Evolutionary conservation across 176 grass and related monocot genomes (phyloP).

Genomic region (Triticum urartu): DNA sequence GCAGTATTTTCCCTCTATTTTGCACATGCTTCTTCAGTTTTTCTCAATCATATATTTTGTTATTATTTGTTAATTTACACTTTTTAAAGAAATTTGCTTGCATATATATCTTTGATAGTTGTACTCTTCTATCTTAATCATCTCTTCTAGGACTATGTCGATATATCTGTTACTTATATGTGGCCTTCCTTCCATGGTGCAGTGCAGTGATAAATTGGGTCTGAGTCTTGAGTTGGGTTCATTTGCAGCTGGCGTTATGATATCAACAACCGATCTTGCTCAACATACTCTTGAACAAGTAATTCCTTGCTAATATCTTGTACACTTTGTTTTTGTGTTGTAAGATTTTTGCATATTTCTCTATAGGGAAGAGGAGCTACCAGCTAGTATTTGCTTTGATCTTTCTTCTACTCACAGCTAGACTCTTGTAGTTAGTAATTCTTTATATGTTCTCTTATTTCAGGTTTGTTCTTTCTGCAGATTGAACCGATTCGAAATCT

Average conservation of each 20-base stretch:
- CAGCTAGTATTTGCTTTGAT: background rate
- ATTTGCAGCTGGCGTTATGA: conserved; percentile 99
- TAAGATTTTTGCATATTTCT: background rate
- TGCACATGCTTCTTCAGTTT: conserved; percentile 18
- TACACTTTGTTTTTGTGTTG: background rate
- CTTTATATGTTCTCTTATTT: conserved; percentile 82
- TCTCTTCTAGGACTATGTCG: background rate
- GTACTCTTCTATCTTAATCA: background rate
- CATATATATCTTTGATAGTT: background rate
- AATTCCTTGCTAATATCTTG: conserved; percentile 30
- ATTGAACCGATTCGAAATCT: conserved; percentile 99
- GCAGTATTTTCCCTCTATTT: background rate
- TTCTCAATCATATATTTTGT: background rate
- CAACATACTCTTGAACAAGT: conserved; percentile 99
- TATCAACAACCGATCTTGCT: conserved; percentile 96
- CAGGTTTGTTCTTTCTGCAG: conserved; percentile 97
- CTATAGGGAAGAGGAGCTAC: background rate
- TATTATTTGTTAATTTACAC: conserved; percentile 1
- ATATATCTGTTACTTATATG: conserved; percentile 29
- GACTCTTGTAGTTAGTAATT: conserved; percentile 51
- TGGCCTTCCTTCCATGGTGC: conserved; percentile 39
- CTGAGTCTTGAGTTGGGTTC: conserved; percentile 98
- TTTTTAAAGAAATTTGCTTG: background rate
- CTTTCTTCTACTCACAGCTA: conserved; percentile 36
- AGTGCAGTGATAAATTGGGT: conserved; percentile 99